A percentile compares a stretch with the other conserved stretches of the same genome.
Evolutionary conservation across 345 rosid species (phyloP).

Genomic region (Populus ilicifolia): DNA sequence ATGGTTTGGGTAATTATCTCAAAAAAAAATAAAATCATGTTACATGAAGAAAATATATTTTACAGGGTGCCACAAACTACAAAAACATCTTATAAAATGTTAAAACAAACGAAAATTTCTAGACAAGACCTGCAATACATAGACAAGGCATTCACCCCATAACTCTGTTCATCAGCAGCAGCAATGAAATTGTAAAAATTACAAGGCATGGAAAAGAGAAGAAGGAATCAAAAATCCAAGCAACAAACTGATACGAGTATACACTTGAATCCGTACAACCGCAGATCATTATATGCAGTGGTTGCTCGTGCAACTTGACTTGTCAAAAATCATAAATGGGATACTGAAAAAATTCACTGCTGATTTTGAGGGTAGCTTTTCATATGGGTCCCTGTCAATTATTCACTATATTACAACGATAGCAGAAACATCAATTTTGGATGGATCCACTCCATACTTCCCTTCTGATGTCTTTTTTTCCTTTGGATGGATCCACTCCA

Average conservation of each 20-base stretch:
- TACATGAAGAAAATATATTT: no score
- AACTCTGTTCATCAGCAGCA: no score
- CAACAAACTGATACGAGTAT: background rate
- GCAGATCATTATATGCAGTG: constrained; percentile 16
- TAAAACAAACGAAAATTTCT: no score
- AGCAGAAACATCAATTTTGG: constrained; percentile 11
- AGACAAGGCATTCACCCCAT: no score
- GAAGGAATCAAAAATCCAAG: no score
- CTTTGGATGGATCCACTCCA: background rate
- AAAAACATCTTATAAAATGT: no score
- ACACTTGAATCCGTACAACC: constrained; percentile 9
- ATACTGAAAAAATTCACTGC: background rate
- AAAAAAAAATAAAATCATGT: no score
- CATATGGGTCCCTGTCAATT: constrained; percentile 9
- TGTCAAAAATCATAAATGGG: constrained; percentile 13
- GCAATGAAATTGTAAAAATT: background rate
- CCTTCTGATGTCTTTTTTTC: background rate
- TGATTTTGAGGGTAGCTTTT: constrained; percentile 5
- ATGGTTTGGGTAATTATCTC: no score
- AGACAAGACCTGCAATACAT: no score
- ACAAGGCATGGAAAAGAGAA: background rate
- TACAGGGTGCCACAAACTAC: no score
- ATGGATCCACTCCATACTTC: constrained; percentile 7
- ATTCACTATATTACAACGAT: constrained; percentile 1
- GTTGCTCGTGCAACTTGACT: constrained; percentile 30